Evolutionary conservation across 192 early-diverging fungal genomes (phyloP).

Genomic region (Mortierella claussenii): DNA sequence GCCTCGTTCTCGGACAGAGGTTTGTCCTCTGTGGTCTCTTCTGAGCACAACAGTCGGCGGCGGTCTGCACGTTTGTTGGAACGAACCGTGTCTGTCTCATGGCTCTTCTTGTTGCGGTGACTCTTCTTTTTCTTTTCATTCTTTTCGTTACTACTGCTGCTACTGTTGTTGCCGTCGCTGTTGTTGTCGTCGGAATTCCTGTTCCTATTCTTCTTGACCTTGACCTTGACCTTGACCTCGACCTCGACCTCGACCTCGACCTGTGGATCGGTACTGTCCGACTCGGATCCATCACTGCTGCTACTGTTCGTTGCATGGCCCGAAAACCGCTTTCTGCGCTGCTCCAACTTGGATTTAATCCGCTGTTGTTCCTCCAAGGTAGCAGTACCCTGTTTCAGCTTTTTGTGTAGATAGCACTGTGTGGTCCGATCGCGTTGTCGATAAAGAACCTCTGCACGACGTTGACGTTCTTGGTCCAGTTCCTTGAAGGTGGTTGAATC

Average conservation of each 20-base stretch:
- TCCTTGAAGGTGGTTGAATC: neutral
- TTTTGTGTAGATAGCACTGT: constrained; percentile 14
- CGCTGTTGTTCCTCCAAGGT: constrained; percentile 10
- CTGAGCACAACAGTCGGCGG: constrained; percentile 1
- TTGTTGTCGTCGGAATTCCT: neutral
- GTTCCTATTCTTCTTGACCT: neutral
- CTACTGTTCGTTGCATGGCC: neutral
- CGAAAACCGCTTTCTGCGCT: constrained; percentile 3
- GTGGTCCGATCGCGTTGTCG: constrained; percentile 13
- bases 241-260: too few species aligned
- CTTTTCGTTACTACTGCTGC: neutral
- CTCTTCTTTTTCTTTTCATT: too few species aligned
- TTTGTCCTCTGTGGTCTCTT: neutral
- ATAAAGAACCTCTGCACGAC: constrained; percentile 6
- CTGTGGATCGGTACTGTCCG: too few species aligned
- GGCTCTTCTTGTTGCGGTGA: too few species aligned
- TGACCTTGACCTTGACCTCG: neutral
- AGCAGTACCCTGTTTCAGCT: constrained; percentile 7
- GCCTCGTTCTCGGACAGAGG: neutral
- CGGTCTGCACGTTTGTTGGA: constrained; percentile 42
- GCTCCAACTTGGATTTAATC: constrained; percentile 3
- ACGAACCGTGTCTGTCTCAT: too few species aligned
- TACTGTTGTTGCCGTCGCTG: neutral
- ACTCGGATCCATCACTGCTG: neutral
- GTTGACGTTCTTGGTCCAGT: neutral